Base-by-base conservation (phyloP, 1,284 basidiomycete genomes). In the Athelia psychrophila region DNA sequence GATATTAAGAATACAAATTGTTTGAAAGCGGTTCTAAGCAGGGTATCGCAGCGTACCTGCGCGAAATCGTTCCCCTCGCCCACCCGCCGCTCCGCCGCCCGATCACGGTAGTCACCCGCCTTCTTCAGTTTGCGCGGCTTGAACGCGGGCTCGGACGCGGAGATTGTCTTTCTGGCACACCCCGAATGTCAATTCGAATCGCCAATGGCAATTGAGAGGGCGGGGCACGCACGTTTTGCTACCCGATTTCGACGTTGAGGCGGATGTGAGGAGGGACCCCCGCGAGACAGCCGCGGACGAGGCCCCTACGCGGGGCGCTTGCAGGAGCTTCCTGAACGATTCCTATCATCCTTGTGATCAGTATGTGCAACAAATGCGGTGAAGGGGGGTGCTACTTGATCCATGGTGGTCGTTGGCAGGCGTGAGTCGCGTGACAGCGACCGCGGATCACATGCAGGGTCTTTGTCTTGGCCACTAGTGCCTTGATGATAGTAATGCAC, bases 71-170 rank as follows among this genome's bases (percentile, higher is more conserved):
- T 83, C 19, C 74, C 80, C 40, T 72, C 70, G 1, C 85, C 86
- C 5, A 65, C 66, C 42, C 89, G 73, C 47, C 88, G 75, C 62
- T 91, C 88, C 9, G 80, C 70, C 16, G 88, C 88, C 49, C 87
- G 78, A 65, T 91, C 81, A 27, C 87, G 78, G 59, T 90, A 91
- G 53, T 71, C 76, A 9, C 67, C 80, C 6, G 59, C 51, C 56
- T 86, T 86, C 70, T 86, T 89, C 44, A 91, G 73, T 58, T 87
- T 89, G 49, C 89, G 77, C 10, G 88, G 88, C 61, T 90, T 89
- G 70, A 91, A 91, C 0, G 78, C 75, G 22, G 85, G 74, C 53
- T 80, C 70, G 1, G 76, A 73, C 3, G 74, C 61, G 42, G 70
- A 66, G 22, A 74, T 59, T 10, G 69, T 61, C 56, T 56, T 55